A percentile compares a stretch with the other conserved stretches of the same genome.
These are phyloP conservation scores for Penicillium digitatum DNA, from an alignment of 2,329 filamentous ascomycete genomes.

Conservation along the genomic window DNA sequence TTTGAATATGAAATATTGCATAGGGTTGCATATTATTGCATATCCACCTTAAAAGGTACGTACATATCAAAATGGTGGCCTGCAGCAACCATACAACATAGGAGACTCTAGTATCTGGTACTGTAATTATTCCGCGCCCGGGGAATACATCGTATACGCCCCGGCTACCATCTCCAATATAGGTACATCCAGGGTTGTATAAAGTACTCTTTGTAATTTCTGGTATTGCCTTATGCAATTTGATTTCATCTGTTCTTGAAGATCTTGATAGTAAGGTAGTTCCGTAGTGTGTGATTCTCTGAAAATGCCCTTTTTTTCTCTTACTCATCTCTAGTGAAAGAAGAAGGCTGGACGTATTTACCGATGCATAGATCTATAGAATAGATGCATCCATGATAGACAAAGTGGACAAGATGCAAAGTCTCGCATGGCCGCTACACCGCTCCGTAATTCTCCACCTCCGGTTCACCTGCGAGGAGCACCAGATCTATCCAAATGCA, in stretches of 20 bases:
- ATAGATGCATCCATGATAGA: background rate
- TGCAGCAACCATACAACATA: too few species aligned
- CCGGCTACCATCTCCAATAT: too few species aligned
- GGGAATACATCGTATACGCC: too few species aligned
- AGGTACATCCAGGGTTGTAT: too few species aligned
- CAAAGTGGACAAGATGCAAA: background rate
- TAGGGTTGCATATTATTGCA: background rate
- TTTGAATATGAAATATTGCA: too few species aligned
- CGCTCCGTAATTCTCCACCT: background rate
- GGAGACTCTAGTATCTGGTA: background rate
- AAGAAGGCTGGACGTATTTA: too few species aligned
- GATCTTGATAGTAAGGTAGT: background rate
- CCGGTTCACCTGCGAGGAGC: background rate
- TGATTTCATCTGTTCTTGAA: too few species aligned
- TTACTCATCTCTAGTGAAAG: background rate
- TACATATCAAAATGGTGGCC: too few species aligned
- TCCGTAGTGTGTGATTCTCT: background rate
- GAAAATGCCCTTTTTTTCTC: background rate
- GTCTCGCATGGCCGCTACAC: background rate
- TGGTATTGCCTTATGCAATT: too few species aligned
- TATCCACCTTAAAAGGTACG: background rate
- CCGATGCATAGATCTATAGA: too few species aligned
- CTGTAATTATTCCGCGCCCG: background rate
- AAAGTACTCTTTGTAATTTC: too few species aligned
- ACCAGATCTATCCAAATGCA: background rate